Percentiles rank a stretch among this genome's conserved stretches.
These are phyloP conservation scores for Tulasnella sp. DNA, from an alignment of 768 basidiomycete species.

Conservation along the genomic window DNA sequence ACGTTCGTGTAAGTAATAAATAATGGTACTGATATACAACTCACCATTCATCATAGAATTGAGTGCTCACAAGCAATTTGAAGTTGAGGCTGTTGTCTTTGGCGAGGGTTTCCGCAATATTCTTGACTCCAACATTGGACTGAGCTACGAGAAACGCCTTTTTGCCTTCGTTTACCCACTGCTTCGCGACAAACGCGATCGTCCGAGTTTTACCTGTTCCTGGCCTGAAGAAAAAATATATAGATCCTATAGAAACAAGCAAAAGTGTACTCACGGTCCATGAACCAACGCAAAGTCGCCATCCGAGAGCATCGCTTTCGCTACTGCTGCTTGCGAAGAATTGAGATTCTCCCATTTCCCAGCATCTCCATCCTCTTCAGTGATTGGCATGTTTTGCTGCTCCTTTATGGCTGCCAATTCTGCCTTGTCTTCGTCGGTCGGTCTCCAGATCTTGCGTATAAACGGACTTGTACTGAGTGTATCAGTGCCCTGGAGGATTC, in stretches of 20 bases:
- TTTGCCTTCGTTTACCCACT: slow-evolving; percentile 25
- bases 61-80: slow-evolving; percentile 56
- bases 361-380: neutral
- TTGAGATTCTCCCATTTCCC: slow-evolving; percentile 26
- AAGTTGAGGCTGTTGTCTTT: slow-evolving; percentile 30
- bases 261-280: slow-evolving; percentile 11
- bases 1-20: neutral
- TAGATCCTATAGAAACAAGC: neutral
- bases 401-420: slow-evolving; percentile 2
- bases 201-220: slow-evolving; percentile 55
- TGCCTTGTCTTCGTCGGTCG: slow-evolving; percentile 15
- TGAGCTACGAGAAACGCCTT: slow-evolving; percentile 76
- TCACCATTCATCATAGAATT: slow-evolving; percentile 57
- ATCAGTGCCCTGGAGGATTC: slow-evolving; percentile 26
- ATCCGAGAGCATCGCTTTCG: slow-evolving; percentile 27
- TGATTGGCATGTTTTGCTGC: neutral
- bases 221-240: neutral
- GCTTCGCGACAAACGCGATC: slow-evolving; percentile 37
- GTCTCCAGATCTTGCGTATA: slow-evolving; percentile 33
- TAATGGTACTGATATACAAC: neutral
- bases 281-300: slow-evolving; percentile 16
- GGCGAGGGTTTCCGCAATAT: slow-evolving; percentile 72
- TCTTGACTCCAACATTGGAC: slow-evolving; percentile 79
- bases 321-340: slow-evolving; percentile 29
- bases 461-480: slow-evolving; percentile 26